Conservation (phyloP, 805 yeast genomes). For the Lipomyces sp. region DNA sequence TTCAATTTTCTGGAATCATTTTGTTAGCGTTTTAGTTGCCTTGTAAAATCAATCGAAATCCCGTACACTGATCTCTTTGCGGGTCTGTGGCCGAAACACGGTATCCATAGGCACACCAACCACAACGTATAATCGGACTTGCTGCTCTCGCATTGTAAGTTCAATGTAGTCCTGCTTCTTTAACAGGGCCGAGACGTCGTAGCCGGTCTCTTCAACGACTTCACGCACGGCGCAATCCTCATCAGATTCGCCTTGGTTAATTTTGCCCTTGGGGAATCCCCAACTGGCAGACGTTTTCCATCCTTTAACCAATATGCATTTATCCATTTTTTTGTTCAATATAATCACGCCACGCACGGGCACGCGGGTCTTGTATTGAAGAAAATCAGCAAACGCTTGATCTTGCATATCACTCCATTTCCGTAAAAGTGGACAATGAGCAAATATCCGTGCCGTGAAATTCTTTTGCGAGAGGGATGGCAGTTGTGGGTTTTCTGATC, state of each 20-base stretch:
- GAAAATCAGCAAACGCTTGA: conserved; percentile 77
- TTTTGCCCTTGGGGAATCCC: conserved; percentile 98
- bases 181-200: conserved; percentile 71
- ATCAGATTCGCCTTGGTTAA: conserved; percentile 90
- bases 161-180: conserved; percentile 77
- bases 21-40: neutral
- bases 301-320: conserved; percentile 73
- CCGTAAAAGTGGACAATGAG: conserved; percentile 61
- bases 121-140: conserved; percentile 79
- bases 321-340: conserved; percentile 69
- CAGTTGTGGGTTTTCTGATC: conserved; percentile 70
- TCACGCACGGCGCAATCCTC: conserved; percentile 89
- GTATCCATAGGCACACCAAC: conserved; percentile 77
- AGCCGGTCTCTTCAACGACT: conserved; percentile 91
- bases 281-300: conserved; percentile 74
- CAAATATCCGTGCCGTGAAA: conserved; percentile 78
- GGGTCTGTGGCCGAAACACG: conserved; percentile 76
- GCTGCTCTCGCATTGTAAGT: conserved; percentile 79
- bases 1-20: conserved; percentile 33
- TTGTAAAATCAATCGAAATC: neutral
- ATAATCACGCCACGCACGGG: conserved; percentile 97
- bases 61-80: conserved; percentile 81
- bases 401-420: conserved; percentile 45
- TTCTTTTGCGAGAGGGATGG: conserved; percentile 78
- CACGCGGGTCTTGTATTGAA: conserved; percentile 81